Evolutionary conservation across 495 filamentous ascomycete genomes (phyloP), one percentile per base, ranked within the genome.

Genomic region (Aspergillus leporis): DNA sequence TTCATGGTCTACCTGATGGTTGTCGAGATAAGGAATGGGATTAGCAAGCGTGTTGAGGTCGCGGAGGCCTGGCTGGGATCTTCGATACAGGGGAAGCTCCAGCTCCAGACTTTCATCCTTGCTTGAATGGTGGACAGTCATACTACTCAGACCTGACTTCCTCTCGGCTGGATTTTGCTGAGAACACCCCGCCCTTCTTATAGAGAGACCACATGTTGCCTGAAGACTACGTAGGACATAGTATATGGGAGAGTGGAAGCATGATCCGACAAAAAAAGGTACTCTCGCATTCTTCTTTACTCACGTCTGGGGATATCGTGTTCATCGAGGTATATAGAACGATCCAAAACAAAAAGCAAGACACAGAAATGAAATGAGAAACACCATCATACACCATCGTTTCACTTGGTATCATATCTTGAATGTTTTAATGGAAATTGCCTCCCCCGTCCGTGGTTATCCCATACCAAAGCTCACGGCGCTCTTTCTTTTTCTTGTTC

Each of bases 351-450:
- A 49, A 54, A 48, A 38, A 52, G 16, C 12, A 52, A 23, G 30
- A 61, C 40, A 48, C 12, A 60, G 47, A 54, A 46, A 53, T 30
- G 51, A 68, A 21, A 58, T 58, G 41, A 49, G 46, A 51, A 61
- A 62, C 62, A 58, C 61, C 58, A 57, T 60, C 59, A 62, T 66
- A 66, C 59, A 66, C 59, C 63, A 61, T 66, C 61, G 51, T 65
- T 63, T 66, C 63, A 66, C 56, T 64, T 66, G 63, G 66, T 69
- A 69, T 69, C 66, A 66, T 69, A 62, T 62, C 61, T 65, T 54
- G 38, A 58, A 59, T 50, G 30, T 62, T 62, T 56, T 53, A 58
- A 60, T 48, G 38, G 41, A 60, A 36, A 51, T 46, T 60, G 49
- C 43, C 41, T 51, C 46, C 23, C 28, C 48, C 41, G 22, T 41